A percentile compares a stretch with the other conserved stretches of the same genome.
Conservation (phyloP, 169 alveolate genomes). For the Plasmodium yoelii region DNA sequence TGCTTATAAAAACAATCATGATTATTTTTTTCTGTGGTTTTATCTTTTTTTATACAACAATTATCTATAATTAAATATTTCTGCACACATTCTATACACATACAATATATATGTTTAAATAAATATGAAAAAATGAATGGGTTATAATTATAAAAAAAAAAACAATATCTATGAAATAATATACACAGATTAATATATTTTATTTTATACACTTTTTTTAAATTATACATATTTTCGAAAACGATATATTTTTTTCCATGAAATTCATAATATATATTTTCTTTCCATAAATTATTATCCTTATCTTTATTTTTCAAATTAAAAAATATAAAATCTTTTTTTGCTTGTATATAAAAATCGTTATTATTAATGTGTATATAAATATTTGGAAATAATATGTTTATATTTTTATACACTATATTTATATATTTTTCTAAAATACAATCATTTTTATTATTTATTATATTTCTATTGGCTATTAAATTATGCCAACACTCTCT, state of each 20-base stretch:
- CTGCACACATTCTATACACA: slow-evolving; percentile 22
- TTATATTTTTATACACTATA: background rate
- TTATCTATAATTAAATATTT: slow-evolving; percentile 27
- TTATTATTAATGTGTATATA: slow-evolving; percentile 7
- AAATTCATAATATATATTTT: slow-evolving; percentile 33
- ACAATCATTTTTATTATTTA: background rate
- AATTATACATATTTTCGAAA: slow-evolving; percentile 27
- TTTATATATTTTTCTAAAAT: slow-evolving; percentile 4
- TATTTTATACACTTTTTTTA: slow-evolving; percentile 62
- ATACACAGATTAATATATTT: slow-evolving; percentile 48
- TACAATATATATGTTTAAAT: slow-evolving; percentile 25
- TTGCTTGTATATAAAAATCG: slow-evolving; percentile 39
- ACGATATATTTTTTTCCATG: slow-evolving; percentile 54
- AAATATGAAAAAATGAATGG: slow-evolving; percentile 36
- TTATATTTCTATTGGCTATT: background rate
- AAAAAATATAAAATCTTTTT: slow-evolving; percentile 52
- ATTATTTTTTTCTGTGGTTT: background rate
- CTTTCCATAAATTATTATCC: background rate
- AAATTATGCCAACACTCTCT: background rate
- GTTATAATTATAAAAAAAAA: slow-evolving; percentile 48
- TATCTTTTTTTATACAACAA: background rate
- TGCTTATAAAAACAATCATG: slow-evolving; percentile 71
- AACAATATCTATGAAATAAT: slow-evolving; percentile 64
- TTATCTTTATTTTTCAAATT: slow-evolving; percentile 15
- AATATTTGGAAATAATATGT: background rate